Percentiles rank a stretch among this genome's conserved stretches.
These are phyloP conservation scores for Phytophthora agathidicida DNA, from an alignment of 352 stramenopile species.

Conservation along the genomic window DNA sequence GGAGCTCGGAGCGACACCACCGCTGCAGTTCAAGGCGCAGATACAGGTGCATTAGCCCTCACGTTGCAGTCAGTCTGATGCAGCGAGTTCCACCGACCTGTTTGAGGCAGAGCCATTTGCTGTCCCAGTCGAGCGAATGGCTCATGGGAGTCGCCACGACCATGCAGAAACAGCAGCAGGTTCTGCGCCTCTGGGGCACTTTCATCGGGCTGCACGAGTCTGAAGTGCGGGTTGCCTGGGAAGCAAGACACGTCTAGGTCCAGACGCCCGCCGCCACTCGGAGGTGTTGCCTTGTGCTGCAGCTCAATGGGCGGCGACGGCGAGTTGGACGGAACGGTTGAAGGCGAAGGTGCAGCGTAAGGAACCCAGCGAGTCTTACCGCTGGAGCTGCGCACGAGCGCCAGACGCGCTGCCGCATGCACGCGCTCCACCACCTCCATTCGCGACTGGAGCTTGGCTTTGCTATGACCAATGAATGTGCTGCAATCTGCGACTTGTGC, in stretches of 20 bases:
- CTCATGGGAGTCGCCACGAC: constrained; percentile 58
- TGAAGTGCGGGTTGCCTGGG: constrained; percentile 28
- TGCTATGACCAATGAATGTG: not conserved
- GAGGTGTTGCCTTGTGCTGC: constrained; percentile 3
- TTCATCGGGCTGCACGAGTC: constrained; percentile 23
- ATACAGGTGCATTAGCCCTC: not conserved
- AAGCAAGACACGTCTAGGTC: constrained; percentile 34
- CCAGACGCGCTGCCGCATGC: constrained; percentile 28
- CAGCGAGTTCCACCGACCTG: constrained; percentile 35
- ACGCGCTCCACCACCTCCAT: constrained; percentile 34
- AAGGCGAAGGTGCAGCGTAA: not conserved
- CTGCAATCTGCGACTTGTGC: not conserved
- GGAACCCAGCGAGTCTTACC: constrained; percentile 30
- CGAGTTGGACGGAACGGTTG: not conserved
- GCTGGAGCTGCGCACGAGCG: constrained; percentile 26
- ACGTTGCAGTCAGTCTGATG: not conserved
- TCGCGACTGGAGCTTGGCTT: not conserved
- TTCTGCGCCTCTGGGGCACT: constrained; percentile 48
- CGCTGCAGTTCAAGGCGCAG: constrained; percentile 28
- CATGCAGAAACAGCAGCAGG: constrained; percentile 66
- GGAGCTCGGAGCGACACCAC: constrained; percentile 60
- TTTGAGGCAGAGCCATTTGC: constrained; percentile 69
- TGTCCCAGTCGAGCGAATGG: constrained; percentile 55
- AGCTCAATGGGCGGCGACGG: constrained; percentile 18
- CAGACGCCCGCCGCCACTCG: constrained; percentile 15